Evolutionary conservation across 2,329 filamentous ascomycete genomes (phyloP), one percentile per base, ranked within the genome.

Genomic region (Colletotrichum sp.): DNA sequence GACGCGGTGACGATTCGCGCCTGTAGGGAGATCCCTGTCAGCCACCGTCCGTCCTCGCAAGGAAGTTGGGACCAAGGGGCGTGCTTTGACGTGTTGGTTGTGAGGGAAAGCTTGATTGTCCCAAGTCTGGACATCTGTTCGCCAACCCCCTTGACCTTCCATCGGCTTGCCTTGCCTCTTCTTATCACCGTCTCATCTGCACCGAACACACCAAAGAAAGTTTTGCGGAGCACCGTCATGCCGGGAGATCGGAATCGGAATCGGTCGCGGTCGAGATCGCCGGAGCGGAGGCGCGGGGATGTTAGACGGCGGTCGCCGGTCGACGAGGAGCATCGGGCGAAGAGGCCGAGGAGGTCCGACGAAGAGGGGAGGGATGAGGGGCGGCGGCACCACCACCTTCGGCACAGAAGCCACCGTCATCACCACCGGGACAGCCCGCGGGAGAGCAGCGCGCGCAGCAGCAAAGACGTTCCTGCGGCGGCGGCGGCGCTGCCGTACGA

Each of bases 401-500:
- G 43, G n/a, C 43, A 52, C 43, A 52, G 43, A 12, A 52, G 18
- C 16, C 66, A 69, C 6, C 58, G 66, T 9, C 76, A 70, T 67
- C 74, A 64, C 8, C 74, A 74, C 30, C 71, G 75, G 18, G 43
- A 77, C 39, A 67, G 52, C 9, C 64, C 52, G n/a, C 30, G 65
- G 16, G 70, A 68, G 8, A 30, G 32, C 34, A 15, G 48, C 22
- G 25, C 65, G 25, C 28, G 48, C 32, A 61, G 27, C 43, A 48
- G 56, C 58, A 72, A 61, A 27, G 64, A 69, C 34, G 68, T 62
- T 43, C 12, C 61, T 25, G 48, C 12, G 12, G 15, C 61, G n/a
- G n/a, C 66, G 6, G 39, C n/a, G 7, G 10, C 62, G 3, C 88
- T 97, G 12, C 96, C 96, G 0, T 93, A 92, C 80, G 87, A 89